Percentiles rank a stretch among this genome's conserved stretches.
Evolutionary conservation across 768 basidiomycete genomes (phyloP).

Genomic region (Amanita pseudoporphyria): DNA sequence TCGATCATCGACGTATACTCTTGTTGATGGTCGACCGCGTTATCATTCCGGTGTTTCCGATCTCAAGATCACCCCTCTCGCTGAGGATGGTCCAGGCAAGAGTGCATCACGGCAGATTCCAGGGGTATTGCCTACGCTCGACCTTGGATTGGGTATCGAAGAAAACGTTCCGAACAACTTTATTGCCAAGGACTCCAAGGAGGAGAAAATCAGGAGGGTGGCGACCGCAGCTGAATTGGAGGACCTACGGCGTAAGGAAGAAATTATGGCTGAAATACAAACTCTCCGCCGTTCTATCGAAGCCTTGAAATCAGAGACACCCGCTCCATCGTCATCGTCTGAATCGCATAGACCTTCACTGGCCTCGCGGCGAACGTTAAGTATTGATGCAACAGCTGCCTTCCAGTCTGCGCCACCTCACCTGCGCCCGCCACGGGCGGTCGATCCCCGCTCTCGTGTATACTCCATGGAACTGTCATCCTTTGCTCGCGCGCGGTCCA

Average conservation of each 20-base stretch:
- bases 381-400: slow-evolving; percentile 51
- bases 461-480: slow-evolving; percentile 64
- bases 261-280: slow-evolving; percentile 68
- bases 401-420: slow-evolving; percentile 41
- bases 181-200: slow-evolving; percentile 35
- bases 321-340: slow-evolving; percentile 50
- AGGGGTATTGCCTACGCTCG: slow-evolving; percentile 57
- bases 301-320: slow-evolving; percentile 60
- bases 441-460: slow-evolving; percentile 59
- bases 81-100: slow-evolving; percentile 44
- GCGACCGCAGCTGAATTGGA: slow-evolving; percentile 37
- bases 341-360: slow-evolving; percentile 59
- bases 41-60: slow-evolving; percentile 65
- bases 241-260: slow-evolving; percentile 58
- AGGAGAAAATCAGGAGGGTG: slow-evolving; percentile 21
- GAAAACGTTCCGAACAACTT: slow-evolving; percentile 67
- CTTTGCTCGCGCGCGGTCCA: slow-evolving; percentile 29
- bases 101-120: slow-evolving; percentile 40
- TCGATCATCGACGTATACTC: slow-evolving; percentile 40
- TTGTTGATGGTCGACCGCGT: slow-evolving; percentile 46
- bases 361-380: slow-evolving; percentile 58
- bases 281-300: slow-evolving; percentile 76
- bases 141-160: slow-evolving; percentile 67
- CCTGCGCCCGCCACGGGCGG: slow-evolving; percentile 59
- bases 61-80: slow-evolving; percentile 51